Percentiles rank a stretch among this genome's conserved stretches.
phyloP scores from a whole-genome alignment of 176 grass and related monocot species.

The Typha latifolia region DNA sequence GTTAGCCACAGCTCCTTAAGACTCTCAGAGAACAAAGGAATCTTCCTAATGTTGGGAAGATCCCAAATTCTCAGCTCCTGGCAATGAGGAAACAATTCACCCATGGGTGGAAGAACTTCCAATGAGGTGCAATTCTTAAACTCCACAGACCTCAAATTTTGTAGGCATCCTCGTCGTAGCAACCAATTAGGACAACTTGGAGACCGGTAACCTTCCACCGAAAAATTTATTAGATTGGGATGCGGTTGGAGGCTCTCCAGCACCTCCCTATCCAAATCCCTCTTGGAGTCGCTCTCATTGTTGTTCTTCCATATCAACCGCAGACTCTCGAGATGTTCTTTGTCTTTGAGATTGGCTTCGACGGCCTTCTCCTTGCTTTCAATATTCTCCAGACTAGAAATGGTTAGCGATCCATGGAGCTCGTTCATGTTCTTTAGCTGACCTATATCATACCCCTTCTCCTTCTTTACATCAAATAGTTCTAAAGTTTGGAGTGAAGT shows the following conservation, averaged over 20 bases:
- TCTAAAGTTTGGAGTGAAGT: constrained; percentile 12
- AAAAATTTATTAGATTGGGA: constrained; percentile 12
- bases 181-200: constrained; percentile 17
- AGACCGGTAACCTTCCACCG: constrained; percentile 5
- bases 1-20: too few species aligned
- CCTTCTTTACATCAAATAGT: constrained; percentile 8
- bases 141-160: too few species aligned
- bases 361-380: constrained; percentile 10
- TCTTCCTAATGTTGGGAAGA: too few species aligned
- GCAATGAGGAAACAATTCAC: too few species aligned
- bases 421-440: constrained; percentile 19
- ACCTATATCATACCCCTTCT: constrained; percentile 6
- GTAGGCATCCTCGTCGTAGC: neutral
- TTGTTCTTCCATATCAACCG: constrained; percentile 3
- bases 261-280: constrained; percentile 8
- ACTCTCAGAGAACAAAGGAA: too few species aligned
- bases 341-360: constrained; percentile 8
- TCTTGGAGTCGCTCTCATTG: neutral
- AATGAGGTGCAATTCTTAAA: too few species aligned
- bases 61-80: too few species aligned
- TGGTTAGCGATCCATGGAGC: constrained; percentile 16
- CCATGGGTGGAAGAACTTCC: too few species aligned
- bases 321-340: constrained; percentile 4
- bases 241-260: constrained; percentile 29
- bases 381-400: constrained; percentile 21